Percentiles rank a stretch among this genome's conserved stretches.
These are phyloP conservation scores for Serendipita sp. DNA, from an alignment of 768 basidiomycete genomes.

Conservation along the genomic window DNA sequence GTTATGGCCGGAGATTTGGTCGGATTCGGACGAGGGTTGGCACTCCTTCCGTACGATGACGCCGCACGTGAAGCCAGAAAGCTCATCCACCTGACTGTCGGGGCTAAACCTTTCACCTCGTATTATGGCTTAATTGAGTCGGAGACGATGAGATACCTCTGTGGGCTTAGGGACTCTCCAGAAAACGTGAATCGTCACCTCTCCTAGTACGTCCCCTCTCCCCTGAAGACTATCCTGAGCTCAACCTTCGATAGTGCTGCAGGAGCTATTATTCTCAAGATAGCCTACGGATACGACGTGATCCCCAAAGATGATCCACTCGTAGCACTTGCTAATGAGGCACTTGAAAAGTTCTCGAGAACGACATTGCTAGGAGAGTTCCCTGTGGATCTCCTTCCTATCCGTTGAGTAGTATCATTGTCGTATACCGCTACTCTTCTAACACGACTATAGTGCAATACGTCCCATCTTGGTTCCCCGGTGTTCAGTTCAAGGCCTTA, in stretches of 20 bases:
- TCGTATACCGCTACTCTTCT: neutral
- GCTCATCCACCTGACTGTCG: conserved; percentile 6
- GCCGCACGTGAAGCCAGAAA: neutral
- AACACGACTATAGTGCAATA: conserved; percentile 20
- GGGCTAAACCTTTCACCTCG: neutral
- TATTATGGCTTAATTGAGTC: neutral
- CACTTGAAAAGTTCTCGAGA: conserved; percentile 20
- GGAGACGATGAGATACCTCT: neutral
- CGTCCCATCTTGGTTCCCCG: conserved; percentile 30
- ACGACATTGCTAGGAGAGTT: conserved; percentile 29
- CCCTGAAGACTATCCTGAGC: neutral
- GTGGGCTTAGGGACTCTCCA: conserved; percentile 2
- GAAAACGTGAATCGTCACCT: conserved; percentile 2
- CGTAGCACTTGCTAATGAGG: conserved; percentile 26
- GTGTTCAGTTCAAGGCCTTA: conserved; percentile 25
- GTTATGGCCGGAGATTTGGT: conserved; percentile 12
- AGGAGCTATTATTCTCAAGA: conserved; percentile 25
- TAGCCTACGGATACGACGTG: conserved; percentile 32
- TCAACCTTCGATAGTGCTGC: conserved; percentile 20
- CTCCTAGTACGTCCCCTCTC: neutral
- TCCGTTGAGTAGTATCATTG: conserved; percentile 17
- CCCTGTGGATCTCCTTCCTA: conserved; percentile 28
- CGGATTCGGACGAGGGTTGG: conserved; percentile 5
- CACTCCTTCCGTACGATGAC: conserved; percentile 8
- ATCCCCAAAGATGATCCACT: conserved; percentile 28